Evolutionary conservation across 352 stramenopile species (phyloP), one percentile per base, ranked within the genome.

Genomic region (Globisporangium middletonii): DNA sequence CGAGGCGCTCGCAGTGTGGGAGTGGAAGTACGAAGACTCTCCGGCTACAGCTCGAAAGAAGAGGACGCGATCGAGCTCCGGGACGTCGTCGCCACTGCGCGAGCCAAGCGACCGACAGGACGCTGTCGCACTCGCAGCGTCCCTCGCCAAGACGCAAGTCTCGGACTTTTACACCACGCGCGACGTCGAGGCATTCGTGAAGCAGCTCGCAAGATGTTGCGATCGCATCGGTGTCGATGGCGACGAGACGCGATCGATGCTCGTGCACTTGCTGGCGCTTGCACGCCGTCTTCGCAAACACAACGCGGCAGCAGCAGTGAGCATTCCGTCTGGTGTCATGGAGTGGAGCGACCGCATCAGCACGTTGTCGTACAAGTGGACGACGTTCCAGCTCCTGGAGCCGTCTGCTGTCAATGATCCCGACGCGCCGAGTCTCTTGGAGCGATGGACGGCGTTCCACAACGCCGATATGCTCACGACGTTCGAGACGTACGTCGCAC

Each of bases 311-410:
- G 28, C 38, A 13, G 18, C n/a, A 18, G 19, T 35, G n/a, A 46
- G 35, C 30, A 23, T 44, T 2, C 28, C 38, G 8, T 11, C 7
- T 5, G 46, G 33, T 1, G 28, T 64, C 7, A 63, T 49, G 46
- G 50, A 60, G 26, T 79, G 64, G 52, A 71, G 73, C 42, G 55
- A 71, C 19, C 63, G 68, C 28, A 72, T 79, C 43, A 72, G 56
- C 19, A 49, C 60, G 0, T 16, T 72, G 16, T 84, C 72, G 16
- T 85, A 87, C 57, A 71, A 72, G 33, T 91, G 80, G 78, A 87
- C 77, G 15, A 88, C 80, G 13, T 91, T 91, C 50, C 76, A 84
- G 56, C 61, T 89, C 37, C 58, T 91, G 3, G 50, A 72, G 11
- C 75, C 46, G 13, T 73, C 53, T 19, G 57, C 27, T 43, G 49